These are phyloP conservation scores for Phialocephala sp. DNA, from an alignment of 2,329 filamentous ascomycete genomes.

Conservation along the genomic window DNA sequence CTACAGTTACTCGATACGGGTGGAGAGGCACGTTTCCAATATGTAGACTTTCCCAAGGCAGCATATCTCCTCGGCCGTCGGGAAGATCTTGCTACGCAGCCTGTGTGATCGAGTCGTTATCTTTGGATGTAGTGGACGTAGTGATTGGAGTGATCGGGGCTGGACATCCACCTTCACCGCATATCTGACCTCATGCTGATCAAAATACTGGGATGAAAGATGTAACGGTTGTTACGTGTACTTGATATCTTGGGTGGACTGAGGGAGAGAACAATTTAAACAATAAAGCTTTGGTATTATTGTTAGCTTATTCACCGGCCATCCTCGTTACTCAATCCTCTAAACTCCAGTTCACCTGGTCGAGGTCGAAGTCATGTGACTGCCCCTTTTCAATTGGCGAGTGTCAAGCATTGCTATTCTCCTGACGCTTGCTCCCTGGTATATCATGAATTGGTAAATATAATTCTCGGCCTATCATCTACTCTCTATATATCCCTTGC, in stretches of 20 bases:
- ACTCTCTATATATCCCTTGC: too few relatives aligned
- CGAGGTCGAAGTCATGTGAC: neutral
- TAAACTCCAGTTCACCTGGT: neutral
- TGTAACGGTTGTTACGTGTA: neutral
- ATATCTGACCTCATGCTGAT: conserved; percentile 6
- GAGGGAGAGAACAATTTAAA: too few relatives aligned
- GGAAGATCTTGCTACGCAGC: neutral
- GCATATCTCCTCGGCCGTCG: neutral
- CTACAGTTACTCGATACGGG: neutral
- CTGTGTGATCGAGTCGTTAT: neutral
- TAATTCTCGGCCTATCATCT: too few relatives aligned
- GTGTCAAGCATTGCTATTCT: too few relatives aligned
- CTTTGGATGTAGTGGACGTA: neutral
- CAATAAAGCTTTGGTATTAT: too few relatives aligned
- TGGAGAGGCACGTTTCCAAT: neutral
- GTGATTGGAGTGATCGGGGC: too few relatives aligned
- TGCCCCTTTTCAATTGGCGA: neutral
- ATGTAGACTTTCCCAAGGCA: neutral
- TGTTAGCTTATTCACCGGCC: neutral
- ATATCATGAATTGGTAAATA: too few relatives aligned
- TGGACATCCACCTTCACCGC: neutral
- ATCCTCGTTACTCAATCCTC: neutral
- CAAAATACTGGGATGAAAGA: neutral
- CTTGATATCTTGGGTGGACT: neutral
- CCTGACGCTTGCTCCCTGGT: too few relatives aligned